Conservation (phyloP, 371 early-diverging fungal genomes). For the Parasitella parasitica region DNA sequence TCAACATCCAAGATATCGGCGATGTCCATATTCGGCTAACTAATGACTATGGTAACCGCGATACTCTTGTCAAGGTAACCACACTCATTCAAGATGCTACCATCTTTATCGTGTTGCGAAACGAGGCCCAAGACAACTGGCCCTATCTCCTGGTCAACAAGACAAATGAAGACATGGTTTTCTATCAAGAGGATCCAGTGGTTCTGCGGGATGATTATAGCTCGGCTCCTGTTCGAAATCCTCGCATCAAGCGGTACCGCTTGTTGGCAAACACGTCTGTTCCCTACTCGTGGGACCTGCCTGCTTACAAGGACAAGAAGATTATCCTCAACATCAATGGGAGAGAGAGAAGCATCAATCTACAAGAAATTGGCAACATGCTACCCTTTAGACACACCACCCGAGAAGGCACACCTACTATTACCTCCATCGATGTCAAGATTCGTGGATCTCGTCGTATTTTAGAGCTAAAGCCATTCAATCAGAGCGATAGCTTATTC, state of each 20-base stretch:
- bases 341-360: constrained; percentile 72
- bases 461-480: constrained; percentile 74
- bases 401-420: constrained; percentile 34
- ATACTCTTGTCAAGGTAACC: constrained; percentile 76
- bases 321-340: constrained; percentile 75
- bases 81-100: constrained; percentile 85
- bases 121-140: constrained; percentile 80
- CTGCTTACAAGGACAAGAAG: constrained; percentile 74
- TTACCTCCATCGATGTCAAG: constrained; percentile 82
- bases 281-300: constrained; percentile 95
- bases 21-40: constrained; percentile 77
- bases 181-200: constrained; percentile 72
- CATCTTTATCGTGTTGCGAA: constrained; percentile 80
- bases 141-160: constrained; percentile 89
- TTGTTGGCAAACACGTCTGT: constrained; percentile 65
- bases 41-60: constrained; percentile 47
- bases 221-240: constrained; percentile 19
- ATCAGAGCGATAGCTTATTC: constrained; percentile 62
- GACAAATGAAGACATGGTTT: constrained; percentile 74
- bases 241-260: constrained; percentile 50
- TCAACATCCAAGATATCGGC: constrained; percentile 88
- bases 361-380: constrained; percentile 89
- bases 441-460: constrained; percentile 83
- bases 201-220: constrained; percentile 37
- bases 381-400: constrained; percentile 77